A percentile compares a stretch with the other conserved stretches of the same genome.
Evolutionary conservation across 163 green algal genomes (phyloP).

Genomic region (Chlorella variabilis): DNA sequence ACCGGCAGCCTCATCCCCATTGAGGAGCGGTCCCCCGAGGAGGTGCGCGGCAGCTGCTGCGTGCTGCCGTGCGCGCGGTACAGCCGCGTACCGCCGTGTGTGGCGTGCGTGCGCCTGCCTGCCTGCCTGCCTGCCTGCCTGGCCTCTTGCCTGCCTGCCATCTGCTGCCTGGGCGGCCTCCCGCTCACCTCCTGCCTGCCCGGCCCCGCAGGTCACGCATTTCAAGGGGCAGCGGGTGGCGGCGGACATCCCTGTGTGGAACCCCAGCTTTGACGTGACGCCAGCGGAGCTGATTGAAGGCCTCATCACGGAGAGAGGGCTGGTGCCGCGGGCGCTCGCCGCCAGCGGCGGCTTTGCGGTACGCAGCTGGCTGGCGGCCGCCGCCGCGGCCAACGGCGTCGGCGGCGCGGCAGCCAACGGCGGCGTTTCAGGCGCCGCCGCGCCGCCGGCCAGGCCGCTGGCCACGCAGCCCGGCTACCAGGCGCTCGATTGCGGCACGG

Average conservation of each 20-base stretch:
- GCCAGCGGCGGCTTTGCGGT: conserved; percentile 12
- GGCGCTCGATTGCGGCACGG: conserved; percentile 57
- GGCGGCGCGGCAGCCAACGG: conserved; percentile 4
- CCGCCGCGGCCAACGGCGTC: not conserved
- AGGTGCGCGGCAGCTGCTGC: conserved; percentile 58
- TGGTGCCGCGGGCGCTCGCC: not conserved
- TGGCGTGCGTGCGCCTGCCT: too few species aligned
- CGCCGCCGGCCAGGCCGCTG: not conserved
- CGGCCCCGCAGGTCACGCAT: conserved; percentile 57
- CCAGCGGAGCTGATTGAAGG: conserved; percentile 84
- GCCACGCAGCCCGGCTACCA: conserved; percentile 26
- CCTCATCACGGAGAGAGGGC: conserved; percentile 91
- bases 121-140: too few species aligned
- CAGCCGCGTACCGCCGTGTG: not conserved
- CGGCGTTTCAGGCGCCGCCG: not conserved
- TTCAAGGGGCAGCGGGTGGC: conserved; percentile 70
- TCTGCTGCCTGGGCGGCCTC: too few species aligned
- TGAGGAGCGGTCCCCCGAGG: conserved; percentile 80
- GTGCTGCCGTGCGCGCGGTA: not conserved
- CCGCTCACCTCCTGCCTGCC: too few species aligned
- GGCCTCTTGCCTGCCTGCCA: too few species aligned
- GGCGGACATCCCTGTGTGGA: conserved; percentile 88
- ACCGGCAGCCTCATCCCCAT: conserved; percentile 88
- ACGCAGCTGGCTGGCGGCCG: conserved; percentile 18
- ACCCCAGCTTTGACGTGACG: conserved; percentile 95